A percentile compares a stretch with the other conserved stretches of the same genome.
phyloP scores from a whole-genome alignment of 306 rosid genomes.

The Cercis canadensis region DNA sequence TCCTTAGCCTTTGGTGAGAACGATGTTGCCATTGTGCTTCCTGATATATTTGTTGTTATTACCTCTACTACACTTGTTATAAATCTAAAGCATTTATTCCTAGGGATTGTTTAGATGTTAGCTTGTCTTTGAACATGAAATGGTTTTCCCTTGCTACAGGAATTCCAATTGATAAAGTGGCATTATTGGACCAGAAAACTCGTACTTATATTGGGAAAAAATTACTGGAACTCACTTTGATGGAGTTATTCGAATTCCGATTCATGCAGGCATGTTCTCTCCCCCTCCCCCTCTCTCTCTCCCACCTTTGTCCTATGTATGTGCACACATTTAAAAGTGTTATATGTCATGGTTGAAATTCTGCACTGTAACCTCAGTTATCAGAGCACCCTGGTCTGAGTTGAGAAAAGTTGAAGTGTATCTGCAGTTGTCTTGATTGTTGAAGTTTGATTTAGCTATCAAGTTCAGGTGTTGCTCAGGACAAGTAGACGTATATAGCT shows the following conservation, averaged over 20 bases:
- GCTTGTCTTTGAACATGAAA: constrained; percentile 28
- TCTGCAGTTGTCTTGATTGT: too few species aligned
- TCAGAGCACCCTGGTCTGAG: not conserved
- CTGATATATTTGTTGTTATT: not conserved
- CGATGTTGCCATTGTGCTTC: not conserved
- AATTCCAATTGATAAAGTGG: constrained; percentile 90
- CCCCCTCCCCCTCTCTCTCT: not conserved
- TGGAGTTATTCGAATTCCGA: constrained; percentile 76
- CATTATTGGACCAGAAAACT: constrained; percentile 78
- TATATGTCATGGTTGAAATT: too few species aligned
- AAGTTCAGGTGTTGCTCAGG: too few species aligned
- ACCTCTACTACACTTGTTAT: not conserved
- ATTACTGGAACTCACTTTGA: constrained; percentile 84
- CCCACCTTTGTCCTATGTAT: not conserved
- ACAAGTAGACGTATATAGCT: too few species aligned
- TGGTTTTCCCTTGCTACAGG: constrained; percentile 65
- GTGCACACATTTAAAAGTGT: too few species aligned
- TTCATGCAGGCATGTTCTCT: constrained; percentile 87
- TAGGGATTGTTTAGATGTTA: constrained; percentile 22
- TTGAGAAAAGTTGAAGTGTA: not conserved
- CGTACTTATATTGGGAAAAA: constrained; percentile 85
- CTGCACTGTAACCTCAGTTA: not conserved
- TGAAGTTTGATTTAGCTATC: too few species aligned
- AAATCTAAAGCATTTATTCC: not conserved
- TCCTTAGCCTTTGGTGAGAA: constrained; percentile 4